A percentile compares a stretch with the other conserved stretches of the same genome.
These are phyloP conservation scores for Pontederia paniculata DNA, from an alignment of 176 grass and related monocot genomes.

Conservation along the genomic window DNA sequence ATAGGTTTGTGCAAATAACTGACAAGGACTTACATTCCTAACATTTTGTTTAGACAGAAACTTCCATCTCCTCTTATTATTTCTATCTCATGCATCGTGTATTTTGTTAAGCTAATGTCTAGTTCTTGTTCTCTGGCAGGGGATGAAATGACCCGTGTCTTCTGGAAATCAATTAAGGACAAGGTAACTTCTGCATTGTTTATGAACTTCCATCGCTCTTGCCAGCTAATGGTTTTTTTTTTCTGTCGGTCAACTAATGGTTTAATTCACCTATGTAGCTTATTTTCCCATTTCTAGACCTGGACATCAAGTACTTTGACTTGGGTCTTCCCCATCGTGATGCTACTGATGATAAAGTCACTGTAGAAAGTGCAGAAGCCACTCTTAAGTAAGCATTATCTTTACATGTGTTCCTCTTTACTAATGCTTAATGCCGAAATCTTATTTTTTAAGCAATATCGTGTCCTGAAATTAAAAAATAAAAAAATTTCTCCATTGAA, in stretches of 20 bases:
- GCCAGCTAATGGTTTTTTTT: neutral
- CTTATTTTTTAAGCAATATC: constrained; percentile 3
- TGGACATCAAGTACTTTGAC: constrained; percentile 97
- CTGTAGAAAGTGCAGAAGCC: constrained; percentile 68
- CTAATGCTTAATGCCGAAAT: no score
- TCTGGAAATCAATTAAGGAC: constrained; percentile 93
- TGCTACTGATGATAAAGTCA: constrained; percentile 55
- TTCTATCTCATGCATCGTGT: no score
- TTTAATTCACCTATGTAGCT: constrained; percentile 40
- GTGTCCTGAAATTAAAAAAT: neutral
- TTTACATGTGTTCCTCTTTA: neutral
- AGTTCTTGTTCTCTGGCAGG: constrained; percentile 25
- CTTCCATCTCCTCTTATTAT: no score
- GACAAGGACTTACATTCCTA: no score
- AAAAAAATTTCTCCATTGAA: neutral
- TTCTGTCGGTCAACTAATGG: neutral
- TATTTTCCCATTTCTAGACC: constrained; percentile 78
- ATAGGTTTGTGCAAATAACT: no score
- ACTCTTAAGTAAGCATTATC: constrained; percentile 49
- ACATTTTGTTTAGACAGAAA: no score
- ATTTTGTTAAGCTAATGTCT: no score
- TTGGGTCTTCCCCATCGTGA: constrained; percentile 69
- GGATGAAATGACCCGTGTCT: constrained; percentile 76
- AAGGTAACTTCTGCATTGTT: constrained; percentile 37
- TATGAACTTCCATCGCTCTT: neutral